Base-by-base conservation (phyloP, 305 asterid genomes). In the Fraxinus baroniana region DNA sequence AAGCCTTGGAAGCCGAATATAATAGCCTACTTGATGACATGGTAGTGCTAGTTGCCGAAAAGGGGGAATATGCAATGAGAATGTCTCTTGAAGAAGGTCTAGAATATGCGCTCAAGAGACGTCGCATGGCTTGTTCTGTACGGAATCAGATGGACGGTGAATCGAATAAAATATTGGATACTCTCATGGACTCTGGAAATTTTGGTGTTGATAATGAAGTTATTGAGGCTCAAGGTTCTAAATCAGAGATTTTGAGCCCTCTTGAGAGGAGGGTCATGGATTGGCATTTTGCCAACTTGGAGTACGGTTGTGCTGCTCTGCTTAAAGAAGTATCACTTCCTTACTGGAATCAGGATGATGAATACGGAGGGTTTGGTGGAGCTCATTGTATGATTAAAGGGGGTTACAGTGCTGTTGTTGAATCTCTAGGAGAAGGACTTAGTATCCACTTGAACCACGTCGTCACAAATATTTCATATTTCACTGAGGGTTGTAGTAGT, bases 311-410 rank as follows among this genome's bases (percentile, higher is more conserved):
- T 86, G 98, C 98, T 84, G 96, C 99, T 76, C 85, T 90, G 87
- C 98, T 97, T 71, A 87, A 91, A 88, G 97, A 94, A 77, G 98
- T 95, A 35, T 97, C 99, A 79, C 97, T 95, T 80, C 98, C 98
- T 18, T 79, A 92, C 84, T 97, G 99, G 98, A 97, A 94, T 84
- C 99, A 97, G 84, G 99, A 97, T 88, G 99, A 97, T 84, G 88
- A 85, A 60, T 97, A 90, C 83, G 99, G 99, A 83, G 99, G 99
- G 82, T 97, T 97, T 86, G 99, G 99, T 28, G 99, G 99, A 81
- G 97, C 99, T 79, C 99, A 97, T 89, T 97, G 99, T 86, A 97
- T 97, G 99, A 93, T 97, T 77, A 92, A 94, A 91, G 99, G 99
- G 81, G 99, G 99, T 71, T 97, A 97, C 79, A 89, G 99, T 83